Base-by-base conservation (phyloP, 139 green algal genomes). In the Cymbomonas tetramitiformis region DNA sequence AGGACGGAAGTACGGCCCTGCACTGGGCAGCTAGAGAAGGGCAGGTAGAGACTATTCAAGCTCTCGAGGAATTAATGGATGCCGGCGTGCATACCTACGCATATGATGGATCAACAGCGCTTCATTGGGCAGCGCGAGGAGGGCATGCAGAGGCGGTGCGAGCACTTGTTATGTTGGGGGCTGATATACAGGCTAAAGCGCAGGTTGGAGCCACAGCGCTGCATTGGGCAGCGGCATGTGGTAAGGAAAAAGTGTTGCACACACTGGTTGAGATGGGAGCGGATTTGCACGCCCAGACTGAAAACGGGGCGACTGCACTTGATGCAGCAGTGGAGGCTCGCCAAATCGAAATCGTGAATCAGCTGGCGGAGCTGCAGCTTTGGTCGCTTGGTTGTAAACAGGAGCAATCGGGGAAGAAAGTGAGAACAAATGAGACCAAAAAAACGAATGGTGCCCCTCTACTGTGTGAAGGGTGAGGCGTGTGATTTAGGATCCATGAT, bases 11-110 rank as follows among this genome's bases (percentile, higher is more conserved):
- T 21, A 75, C 69, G 18, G 30, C 59, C 23, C 54, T 77, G 24
- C 67, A 75, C 48, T 76, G 61, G 62, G 67, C 65, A 12, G 66
- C 69, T 26, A 66, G 74, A 39, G 43, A 47, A 19, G 69, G 68
- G 3, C 30, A 75, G n/a, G 23, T 70, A 9, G 57, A 49, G 25
- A 30, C 58, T n/a, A 38, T 55, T 32, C 43, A 38, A 28, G 15
- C 54, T 15, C 39, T 78, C 21, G n/a, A n/a, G n/a, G n/a, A n/a
- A n/a, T n/a, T n/a, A n/a, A n/a, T n/a, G n/a, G n/a, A n/a, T n/a
- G n/a, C n/a, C n/a, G n/a, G n/a, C n/a, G n/a, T n/a, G n/a, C n/a
- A n/a, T n/a, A n/a, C n/a, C n/a, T n/a, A n/a, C n/a, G n/a, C n/a
- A n/a, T n/a, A n/a, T n/a, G n/a, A n/a, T n/a, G 60, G 56, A n/a